A percentile compares a stretch with the other conserved stretches of the same genome.
These are phyloP conservation scores for Epichloe brachyelytri DNA, from an alignment of 2,329 filamentous ascomycete genomes.

Conservation along the genomic window DNA sequence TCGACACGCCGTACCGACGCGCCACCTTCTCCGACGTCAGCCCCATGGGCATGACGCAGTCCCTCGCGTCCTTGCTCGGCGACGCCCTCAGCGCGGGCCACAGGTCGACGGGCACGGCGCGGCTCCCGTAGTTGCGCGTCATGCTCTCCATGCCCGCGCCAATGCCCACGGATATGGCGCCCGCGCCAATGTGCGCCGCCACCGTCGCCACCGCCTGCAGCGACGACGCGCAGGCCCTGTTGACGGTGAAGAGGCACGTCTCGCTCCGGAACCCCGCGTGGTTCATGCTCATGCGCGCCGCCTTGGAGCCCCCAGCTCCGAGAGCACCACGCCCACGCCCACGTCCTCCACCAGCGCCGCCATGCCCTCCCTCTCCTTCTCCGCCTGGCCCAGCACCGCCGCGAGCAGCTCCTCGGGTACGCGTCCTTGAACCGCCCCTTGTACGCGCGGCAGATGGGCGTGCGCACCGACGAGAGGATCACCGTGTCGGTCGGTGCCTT, in stretches of 20 bases:
- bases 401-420: constrained; percentile 78
- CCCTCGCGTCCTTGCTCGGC: constrained; percentile 53
- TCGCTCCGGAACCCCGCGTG: constrained; percentile 64
- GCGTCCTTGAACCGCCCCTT: constrained; percentile 77
- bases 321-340: constrained; percentile 76
- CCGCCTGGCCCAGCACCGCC: constrained; percentile 31
- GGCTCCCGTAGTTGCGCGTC: constrained; percentile 76
- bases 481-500: constrained; percentile 75
- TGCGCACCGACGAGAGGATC: constrained; percentile 81
- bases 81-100: constrained; percentile 63
- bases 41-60: constrained; percentile 93
- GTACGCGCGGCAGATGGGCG: constrained; percentile 71
- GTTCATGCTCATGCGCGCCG: constrained; percentile 79
- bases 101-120: constrained; percentile 71
- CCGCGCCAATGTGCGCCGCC: constrained; percentile 62
- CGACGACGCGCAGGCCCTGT: constrained; percentile 72
- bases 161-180: constrained; percentile 60
- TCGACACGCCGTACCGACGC: constrained; percentile 55
- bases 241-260: constrained; percentile 74
- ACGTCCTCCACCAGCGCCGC: constrained; percentile 59
- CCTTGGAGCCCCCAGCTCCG: constrained; percentile 86
- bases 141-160: constrained; percentile 93
- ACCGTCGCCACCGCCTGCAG: constrained; percentile 65
- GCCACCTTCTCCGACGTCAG: constrained; percentile 85
- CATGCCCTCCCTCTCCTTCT: constrained; percentile 53